Evolutionary conservation across 2,329 filamentous ascomycete species (phyloP).

Genomic region (Tolypocladium cylindrosporum): DNA sequence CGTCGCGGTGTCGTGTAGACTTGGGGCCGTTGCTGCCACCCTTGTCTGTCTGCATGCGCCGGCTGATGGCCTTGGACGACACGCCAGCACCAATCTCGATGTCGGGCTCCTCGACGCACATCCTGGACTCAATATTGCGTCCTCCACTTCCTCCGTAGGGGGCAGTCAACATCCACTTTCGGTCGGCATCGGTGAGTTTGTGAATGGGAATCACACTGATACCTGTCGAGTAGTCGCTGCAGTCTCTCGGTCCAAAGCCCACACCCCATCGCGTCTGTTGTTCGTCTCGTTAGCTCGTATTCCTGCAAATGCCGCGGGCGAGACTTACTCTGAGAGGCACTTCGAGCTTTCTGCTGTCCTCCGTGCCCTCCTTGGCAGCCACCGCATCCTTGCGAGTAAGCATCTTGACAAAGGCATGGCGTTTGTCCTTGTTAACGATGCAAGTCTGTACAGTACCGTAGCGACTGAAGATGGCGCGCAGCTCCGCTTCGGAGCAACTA

Average conservation of each 20-base stretch:
- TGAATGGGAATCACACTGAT: conserved; percentile 89
- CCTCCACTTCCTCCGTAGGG: conserved; percentile 91
- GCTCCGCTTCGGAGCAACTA: conserved; percentile 68
- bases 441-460: conserved; percentile 91
- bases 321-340: conserved; percentile 60
- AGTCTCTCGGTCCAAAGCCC: conserved; percentile 92
- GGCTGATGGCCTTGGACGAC: conserved; percentile 77
- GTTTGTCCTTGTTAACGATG: conserved; percentile 96
- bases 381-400: conserved; percentile 78
- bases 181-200: conserved; percentile 88
- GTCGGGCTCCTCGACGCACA: conserved; percentile 93
- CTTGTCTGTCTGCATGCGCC: conserved; percentile 60
- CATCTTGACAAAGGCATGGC: conserved; percentile 99
- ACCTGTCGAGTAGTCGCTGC: conserved; percentile 88
- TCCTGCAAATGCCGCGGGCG: conserved; percentile 2
- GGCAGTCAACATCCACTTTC: conserved; percentile 93
- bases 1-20: conserved; percentile 40
- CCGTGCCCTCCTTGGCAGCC: conserved; percentile 77
- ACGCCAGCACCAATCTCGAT: conserved; percentile 98
- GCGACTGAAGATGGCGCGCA: conserved; percentile 68
- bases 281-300: conserved; percentile 10
- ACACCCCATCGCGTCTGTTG: conserved; percentile 87
- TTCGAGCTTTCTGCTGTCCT: conserved; percentile 62
- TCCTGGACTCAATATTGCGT: conserved; percentile 64
- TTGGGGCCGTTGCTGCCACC: conserved; percentile 55